Evolutionary conservation across 1,284 basidiomycete genomes (phyloP), one percentile per base, ranked within the genome.

Genomic region (Cutaneotrichosporon cutaneum): DNA sequence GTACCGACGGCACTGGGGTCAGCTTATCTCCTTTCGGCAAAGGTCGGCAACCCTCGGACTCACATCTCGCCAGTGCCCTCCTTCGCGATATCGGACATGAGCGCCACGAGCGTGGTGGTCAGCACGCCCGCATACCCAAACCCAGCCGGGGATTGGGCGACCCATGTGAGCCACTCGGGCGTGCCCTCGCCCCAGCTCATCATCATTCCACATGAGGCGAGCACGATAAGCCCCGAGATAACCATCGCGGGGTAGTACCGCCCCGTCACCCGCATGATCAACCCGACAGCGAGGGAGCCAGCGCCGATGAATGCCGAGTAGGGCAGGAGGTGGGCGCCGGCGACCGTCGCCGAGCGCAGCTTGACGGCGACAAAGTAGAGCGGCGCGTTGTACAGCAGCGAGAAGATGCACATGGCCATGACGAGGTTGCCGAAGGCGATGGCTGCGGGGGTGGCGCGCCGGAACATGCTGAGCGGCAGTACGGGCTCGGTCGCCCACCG

Each of bases 301-400:
- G 84, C 82, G 11, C 91, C 88, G 63, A 94, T 84, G 59, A 89
- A 86, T 62, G 68, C 65, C 16, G 67, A 68, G 59, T 70, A 66
- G 35, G 94, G 93, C 55, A 96, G 82, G 42, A 96, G 80, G 81
- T 94, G 93, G 18, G 90, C 71, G 86, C 90, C 91, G 60, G 91
- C 85, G 62, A 83, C 81, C 39, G 87, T 85, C 14, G 92, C 85
- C n/a, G 86, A 85, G 65, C 85, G 82, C 56, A 91, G 81, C 68
- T 85, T 85, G 53, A 94, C 93, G n/a, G 91, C 88, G 63, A 90
- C 88, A 72, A 93, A 94, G 81, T 91, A 94, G 75, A 94, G 78
- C n/a, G 92, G 92, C 27, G 90, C 82, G 74, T 92, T 92, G 79
- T 94, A 94, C 36, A 94, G 82, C 84, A 89, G 87, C 0, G 90